Base-by-base conservation (phyloP, 176 grass and related monocot species). In the Lolium rigidum region DNA sequence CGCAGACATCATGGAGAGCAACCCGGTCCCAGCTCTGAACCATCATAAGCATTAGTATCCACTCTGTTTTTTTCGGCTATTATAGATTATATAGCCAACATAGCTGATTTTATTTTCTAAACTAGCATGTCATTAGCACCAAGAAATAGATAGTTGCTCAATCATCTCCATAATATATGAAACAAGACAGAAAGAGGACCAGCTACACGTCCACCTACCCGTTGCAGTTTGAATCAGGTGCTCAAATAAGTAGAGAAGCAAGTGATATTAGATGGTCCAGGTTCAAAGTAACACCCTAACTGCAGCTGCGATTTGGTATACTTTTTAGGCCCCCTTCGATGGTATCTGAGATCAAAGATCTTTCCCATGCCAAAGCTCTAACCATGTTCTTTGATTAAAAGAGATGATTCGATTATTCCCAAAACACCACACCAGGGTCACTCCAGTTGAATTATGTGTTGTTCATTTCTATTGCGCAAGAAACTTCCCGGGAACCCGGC, bases 1-100 rank as follows among this genome's bases (percentile, higher is more conserved):
- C 22, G 90, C 93, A 3, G 88, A 86, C 93, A 95, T 94, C 93
- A 98, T 95, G 52, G 95, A 98, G 10, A 98, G 86, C 81, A 98
- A 58, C n/a, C 95, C 95, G 9, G 95, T 98, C 79, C 93, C 95
- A 79, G 93, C 91, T 85, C 93, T 98, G 84, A 80, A 84, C 17
- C 88, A 90, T 57, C 82, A 69, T 28, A 57, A 41, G 28, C 72
- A 84, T 91, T 51, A 86, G 51, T 41, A 85, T 54, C 49, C 77
- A 5, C 82, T 74, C 55, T 37, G n/a, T 64, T 35, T 55, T 86
- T 84, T 59, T 25, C 31, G 77, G 60, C 58, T 86, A 25, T 10
- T 57, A 77, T 10, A 48, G n/a, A 71, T 74, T 52, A 76, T 79
- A 48, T 62, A 70, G 4, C 31, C 64, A 82, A 20, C 25, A 48